Base-by-base conservation (phyloP, 176 grass and related monocot species). In the Oryza meyeriana region DNA sequence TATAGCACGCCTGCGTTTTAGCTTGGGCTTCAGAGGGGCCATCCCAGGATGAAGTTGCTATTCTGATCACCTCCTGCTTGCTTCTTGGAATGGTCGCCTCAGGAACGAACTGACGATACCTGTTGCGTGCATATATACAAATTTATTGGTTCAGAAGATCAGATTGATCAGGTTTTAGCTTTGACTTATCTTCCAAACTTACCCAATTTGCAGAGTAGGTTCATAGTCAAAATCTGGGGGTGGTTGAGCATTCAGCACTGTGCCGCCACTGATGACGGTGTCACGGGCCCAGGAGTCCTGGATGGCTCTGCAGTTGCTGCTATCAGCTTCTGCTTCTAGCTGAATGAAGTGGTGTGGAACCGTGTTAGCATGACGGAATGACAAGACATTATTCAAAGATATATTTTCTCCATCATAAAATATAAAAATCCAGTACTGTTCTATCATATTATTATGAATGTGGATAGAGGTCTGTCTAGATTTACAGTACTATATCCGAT, bases 191-290 rank as follows among this genome's bases (percentile, higher is more conserved):
- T 59, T 59, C 55, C n/a, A 25, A n/a, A 59, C 55, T 25, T 59
- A 59, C 93, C 93, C 87, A 22, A 94, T 94, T 64, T 89, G 89
- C 59, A 92, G 84, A 70, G 87, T 83, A 44, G 89, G 84, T 68
- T 85, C 93, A 18, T 81, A 83, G 13, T 92, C 87, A 87, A 77
- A 74, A 76, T 59, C 58, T 35, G 28, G 62, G 14, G 84, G 72
- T 35, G 30, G 29, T 31, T 89, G 84, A 52, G 86, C 57, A 50
- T 65, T 62, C 50, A 86, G 73, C 27, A 58, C 20, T 25, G 66
- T 63, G 22, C 59, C 50, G 36, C 58, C 73, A 14, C 28, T 30
- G 41, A 77, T 31, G 11, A 80, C 9, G 16, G 66, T 26, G 26
- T 84, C 88, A 50, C 72, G 62, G 71, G 65, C 64, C 76, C 81